These are phyloP conservation scores for Omphalotus guepiniiformis DNA, from an alignment of 768 basidiomycete genomes.

Conservation along the genomic window DNA sequence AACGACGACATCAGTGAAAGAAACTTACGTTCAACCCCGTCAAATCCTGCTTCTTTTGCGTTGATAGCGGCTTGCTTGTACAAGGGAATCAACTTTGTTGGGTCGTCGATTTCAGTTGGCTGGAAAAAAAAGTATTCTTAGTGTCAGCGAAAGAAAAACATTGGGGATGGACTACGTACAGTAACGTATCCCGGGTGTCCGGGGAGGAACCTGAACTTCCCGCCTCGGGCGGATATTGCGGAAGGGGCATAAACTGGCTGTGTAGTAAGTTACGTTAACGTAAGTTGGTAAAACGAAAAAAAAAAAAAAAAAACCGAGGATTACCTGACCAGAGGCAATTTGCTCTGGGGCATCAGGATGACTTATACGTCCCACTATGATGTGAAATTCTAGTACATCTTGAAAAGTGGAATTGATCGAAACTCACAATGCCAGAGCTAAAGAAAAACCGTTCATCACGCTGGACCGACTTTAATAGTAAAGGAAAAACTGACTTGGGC, in stretches of 20 bases:
- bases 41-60: conserved; percentile 32
- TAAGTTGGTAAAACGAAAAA: neutral
- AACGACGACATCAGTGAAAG: neutral
- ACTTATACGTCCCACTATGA: conserved; percentile 19
- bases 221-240: conserved; percentile 21
- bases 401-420: neutral
- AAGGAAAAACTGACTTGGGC: conserved; percentile 16
- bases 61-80: conserved; percentile 30
- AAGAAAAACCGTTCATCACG: neutral
- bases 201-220: conserved; percentile 22
- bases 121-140: conserved; percentile 1
- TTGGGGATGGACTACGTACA: conserved; percentile 7
- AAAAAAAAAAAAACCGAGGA: neutral
- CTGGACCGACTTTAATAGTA: neutral
- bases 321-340: conserved; percentile 20
- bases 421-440: conserved; percentile 27
- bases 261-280: too few species aligned
- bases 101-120: conserved; percentile 27
- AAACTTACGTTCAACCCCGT: conserved; percentile 28
- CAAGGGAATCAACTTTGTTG: conserved; percentile 21
- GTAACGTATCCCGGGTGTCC: conserved; percentile 25
- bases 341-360: conserved; percentile 27
- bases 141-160: neutral
- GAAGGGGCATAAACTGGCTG: conserved; percentile 25
- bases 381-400: neutral